These are phyloP conservation scores for Candida maris DNA, from an alignment of 805 yeast species.

Conservation along the genomic window DNA sequence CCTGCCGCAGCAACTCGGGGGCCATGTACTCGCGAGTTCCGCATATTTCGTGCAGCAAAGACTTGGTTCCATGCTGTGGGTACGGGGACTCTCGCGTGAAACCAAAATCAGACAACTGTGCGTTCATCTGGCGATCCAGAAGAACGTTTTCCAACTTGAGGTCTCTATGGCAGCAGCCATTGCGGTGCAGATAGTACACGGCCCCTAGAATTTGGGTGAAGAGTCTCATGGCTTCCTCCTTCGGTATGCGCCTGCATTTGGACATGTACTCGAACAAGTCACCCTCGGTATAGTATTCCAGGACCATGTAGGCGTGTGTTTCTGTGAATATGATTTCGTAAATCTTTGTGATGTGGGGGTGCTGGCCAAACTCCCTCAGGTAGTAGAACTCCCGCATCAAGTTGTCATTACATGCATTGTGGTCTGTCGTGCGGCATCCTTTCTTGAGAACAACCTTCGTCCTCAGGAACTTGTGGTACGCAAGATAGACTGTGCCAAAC, in stretches of 20 bases:
- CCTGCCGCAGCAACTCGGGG: constrained; percentile 73
- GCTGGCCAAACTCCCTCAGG: constrained; percentile 70
- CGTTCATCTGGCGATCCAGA: constrained; percentile 50
- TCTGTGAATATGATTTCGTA: constrained; percentile 87
- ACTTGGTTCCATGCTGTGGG: constrained; percentile 22
- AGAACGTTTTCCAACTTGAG: constrained; percentile 77
- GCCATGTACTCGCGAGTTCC: constrained; percentile 98
- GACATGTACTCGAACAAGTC: constrained; percentile 70
- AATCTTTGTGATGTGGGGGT: constrained; percentile 76
- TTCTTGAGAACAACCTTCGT: constrained; percentile 82
- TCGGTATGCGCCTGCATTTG: constrained; percentile 45
- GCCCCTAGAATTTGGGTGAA: constrained; percentile 67
- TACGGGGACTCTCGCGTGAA: constrained; percentile 71
- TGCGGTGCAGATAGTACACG: constrained; percentile 69
- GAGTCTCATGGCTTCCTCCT: constrained; percentile 46
- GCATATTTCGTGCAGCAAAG: constrained; percentile 73
- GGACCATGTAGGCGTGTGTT: constrained; percentile 74
- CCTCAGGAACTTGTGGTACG: constrained; percentile 69
- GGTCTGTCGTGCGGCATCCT: constrained; percentile 42
- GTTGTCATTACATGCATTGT: constrained; percentile 63
- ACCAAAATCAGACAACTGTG: constrained; percentile 89
- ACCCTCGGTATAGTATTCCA: constrained; percentile 85
- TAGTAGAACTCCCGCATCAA: constrained; percentile 88
- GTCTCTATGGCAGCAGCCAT: constrained; percentile 81
- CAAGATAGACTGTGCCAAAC: constrained; percentile 88